These are phyloP conservation scores for Candida tallmaniae DNA, from an alignment of 805 yeast species.

Conservation along the genomic window DNA sequence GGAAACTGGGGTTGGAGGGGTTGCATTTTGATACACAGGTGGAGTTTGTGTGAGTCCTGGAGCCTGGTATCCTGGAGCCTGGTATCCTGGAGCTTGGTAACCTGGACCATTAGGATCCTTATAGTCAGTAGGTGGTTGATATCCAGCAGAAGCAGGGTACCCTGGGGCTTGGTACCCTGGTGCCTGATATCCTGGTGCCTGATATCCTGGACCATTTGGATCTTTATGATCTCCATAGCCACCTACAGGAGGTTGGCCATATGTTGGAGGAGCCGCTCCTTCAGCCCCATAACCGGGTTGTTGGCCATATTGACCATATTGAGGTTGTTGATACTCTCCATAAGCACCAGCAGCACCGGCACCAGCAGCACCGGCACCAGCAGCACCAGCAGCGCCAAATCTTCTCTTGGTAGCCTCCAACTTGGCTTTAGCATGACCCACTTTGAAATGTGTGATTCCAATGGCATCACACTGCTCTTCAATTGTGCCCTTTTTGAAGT, in stretches of 20 bases:
- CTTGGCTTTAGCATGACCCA: slow-evolving; percentile 82
- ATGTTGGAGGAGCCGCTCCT: slow-evolving; percentile 4
- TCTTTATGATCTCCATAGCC: slow-evolving; percentile 19
- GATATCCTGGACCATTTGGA: slow-evolving; percentile 19
- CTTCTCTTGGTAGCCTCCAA: slow-evolving; percentile 79
- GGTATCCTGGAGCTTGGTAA: slow-evolving; percentile 7
- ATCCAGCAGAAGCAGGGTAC: too few relatives aligned
- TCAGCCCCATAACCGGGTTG: slow-evolving; percentile 5
- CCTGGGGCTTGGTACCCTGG: slow-evolving; percentile 11
- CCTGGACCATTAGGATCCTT: slow-evolving; percentile 22
- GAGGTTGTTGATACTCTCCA: too few relatives aligned
- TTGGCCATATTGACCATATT: slow-evolving; percentile 5
- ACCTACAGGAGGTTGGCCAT: slow-evolving; percentile 7
- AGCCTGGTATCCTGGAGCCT: slow-evolving; percentile 10
- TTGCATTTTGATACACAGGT: slow-evolving; percentile 16
- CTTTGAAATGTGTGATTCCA: slow-evolving; percentile 85
- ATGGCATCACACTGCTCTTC: slow-evolving; percentile 87
- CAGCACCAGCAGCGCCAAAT: slow-evolving; percentile 43
- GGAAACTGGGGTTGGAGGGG: slow-evolving; percentile 18
- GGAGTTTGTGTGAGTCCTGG: slow-evolving; percentile 17
- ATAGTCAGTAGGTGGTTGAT: slow-evolving; percentile 11
- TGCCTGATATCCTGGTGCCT: slow-evolving; percentile 9
- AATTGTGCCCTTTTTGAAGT: slow-evolving; percentile 79
- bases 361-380: slow-evolving; percentile 3
- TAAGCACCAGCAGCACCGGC: slow-evolving; percentile 12